These are phyloP conservation scores for Vigna nakashimae DNA, from an alignment of 306 rosid genomes.

Conservation along the genomic window DNA sequence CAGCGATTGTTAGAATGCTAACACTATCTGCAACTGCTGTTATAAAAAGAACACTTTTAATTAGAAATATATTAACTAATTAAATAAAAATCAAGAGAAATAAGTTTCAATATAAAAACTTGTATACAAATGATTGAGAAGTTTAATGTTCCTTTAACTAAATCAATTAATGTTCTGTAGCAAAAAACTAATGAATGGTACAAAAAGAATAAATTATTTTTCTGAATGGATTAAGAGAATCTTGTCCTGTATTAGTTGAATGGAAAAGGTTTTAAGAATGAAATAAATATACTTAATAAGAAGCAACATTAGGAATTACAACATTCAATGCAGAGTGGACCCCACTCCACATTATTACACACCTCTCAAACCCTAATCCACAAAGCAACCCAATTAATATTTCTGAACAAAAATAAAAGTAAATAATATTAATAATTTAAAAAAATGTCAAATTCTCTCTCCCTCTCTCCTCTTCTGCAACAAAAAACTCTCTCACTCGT, in stretches of 20 bases:
- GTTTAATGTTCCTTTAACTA: no score
- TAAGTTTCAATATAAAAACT: not conserved
- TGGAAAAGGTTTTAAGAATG: not conserved
- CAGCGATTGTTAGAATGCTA: no score
- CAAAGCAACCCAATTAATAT: conserved; percentile 40
- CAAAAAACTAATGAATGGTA: no score
- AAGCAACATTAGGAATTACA: not conserved
- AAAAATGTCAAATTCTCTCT: conserved; percentile 39
- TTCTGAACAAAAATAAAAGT: not conserved
- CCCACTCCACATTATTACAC: conserved; percentile 46
- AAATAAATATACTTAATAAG: not conserved
- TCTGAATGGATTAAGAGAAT: not conserved
- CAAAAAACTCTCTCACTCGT: conserved; percentile 27
- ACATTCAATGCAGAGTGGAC: conserved; percentile 31
- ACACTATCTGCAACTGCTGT: not conserved
- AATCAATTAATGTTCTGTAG: no score
- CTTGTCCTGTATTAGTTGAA: not conserved
- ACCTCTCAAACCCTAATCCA: conserved; percentile 46
- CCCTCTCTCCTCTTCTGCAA: conserved; percentile 43
- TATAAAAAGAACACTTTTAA: not conserved
- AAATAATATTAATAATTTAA: not conserved
- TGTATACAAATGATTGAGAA: not conserved
- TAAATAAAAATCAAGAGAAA: not conserved
- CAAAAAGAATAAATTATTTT: not conserved
- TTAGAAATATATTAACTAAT: not conserved